Conservation (phyloP, 345 rosid genomes). For the Erysimum cheiranthoides region DNA sequence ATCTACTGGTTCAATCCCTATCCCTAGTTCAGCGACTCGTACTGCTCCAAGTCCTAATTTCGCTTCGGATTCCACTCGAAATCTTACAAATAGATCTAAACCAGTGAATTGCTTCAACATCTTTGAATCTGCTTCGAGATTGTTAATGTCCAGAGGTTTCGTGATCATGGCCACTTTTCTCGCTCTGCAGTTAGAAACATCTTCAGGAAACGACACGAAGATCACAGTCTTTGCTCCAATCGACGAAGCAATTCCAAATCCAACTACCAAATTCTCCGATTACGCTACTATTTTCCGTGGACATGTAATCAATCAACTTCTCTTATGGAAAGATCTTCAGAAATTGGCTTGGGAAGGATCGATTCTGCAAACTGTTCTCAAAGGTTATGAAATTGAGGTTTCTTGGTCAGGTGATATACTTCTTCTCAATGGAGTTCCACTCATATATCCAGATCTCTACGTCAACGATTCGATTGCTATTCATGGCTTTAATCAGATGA, state of each 20-base stretch:
- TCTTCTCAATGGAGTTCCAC: slow-evolving; percentile 53
- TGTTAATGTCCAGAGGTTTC: slow-evolving; percentile 48
- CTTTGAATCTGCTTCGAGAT: slow-evolving; percentile 46
- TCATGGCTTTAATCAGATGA: slow-evolving; percentile 55
- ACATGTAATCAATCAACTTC: slow-evolving; percentile 48
- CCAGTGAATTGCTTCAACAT: slow-evolving; percentile 32
- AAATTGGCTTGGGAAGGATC: slow-evolving; percentile 38
- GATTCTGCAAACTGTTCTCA: slow-evolving; percentile 38
- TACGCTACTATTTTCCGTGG: slow-evolving; percentile 45
- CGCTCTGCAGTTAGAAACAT: slow-evolving; percentile 48
- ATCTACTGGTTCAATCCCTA: slow-evolving; percentile 11
- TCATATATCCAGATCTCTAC: slow-evolving; percentile 51
- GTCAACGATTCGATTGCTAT: slow-evolving; percentile 45
- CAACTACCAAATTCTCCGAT: slow-evolving; percentile 34
- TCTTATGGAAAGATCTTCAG: slow-evolving; percentile 48
- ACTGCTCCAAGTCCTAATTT: slow-evolving; percentile 17
- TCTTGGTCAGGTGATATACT: slow-evolving; percentile 50
- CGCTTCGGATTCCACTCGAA: neutral
- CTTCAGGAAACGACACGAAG: slow-evolving; percentile 38
- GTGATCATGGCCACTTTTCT: slow-evolving; percentile 53
- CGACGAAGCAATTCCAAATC: slow-evolving; percentile 47
- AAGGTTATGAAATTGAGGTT: slow-evolving; percentile 48
- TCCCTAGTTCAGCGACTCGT: slow-evolving; percentile 25
- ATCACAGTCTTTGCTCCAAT: slow-evolving; percentile 55
- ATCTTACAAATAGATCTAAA: neutral